These are phyloP conservation scores for Sporothrix curviconia DNA, from an alignment of 2,329 filamentous ascomycete genomes.

Conservation along the genomic window DNA sequence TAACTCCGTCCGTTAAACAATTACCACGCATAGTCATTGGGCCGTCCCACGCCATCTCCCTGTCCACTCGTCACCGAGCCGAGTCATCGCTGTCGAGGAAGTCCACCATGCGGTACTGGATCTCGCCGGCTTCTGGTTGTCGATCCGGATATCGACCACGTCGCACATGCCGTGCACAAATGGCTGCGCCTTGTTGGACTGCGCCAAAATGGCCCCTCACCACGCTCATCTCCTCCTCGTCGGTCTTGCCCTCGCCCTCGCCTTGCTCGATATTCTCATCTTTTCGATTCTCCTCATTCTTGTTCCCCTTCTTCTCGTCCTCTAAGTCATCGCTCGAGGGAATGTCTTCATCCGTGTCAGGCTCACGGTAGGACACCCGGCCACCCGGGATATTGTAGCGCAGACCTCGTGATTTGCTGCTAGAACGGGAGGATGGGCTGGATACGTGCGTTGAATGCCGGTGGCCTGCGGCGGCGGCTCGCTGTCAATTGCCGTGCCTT, in stretches of 20 bases:
- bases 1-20: too few species aligned
- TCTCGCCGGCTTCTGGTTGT: conserved; percentile 68
- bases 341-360: conserved; percentile 39
- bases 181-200: conserved; percentile 3
- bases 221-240: conserved; percentile 12
- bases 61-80: conserved; percentile 49
- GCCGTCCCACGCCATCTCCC: conserved; percentile 22
- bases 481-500: not conserved
- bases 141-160: conserved; percentile 63
- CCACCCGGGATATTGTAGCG: not conserved
- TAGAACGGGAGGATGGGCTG: conserved; percentile 24
- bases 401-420: conserved; percentile 14
- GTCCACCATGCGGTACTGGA: conserved; percentile 63
- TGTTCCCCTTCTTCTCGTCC: not conserved
- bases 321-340: conserved; percentile 21
- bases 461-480: conserved; percentile 28
- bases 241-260: conserved; percentile 13
- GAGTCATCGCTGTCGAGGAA: conserved; percentile 54
- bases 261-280: conserved; percentile 4
- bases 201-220: conserved; percentile 12
- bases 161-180: conserved; percentile 64
- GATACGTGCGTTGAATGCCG: conserved; percentile 28
- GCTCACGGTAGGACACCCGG: conserved; percentile 36
- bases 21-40: conserved; percentile 21
- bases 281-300: conserved; percentile 10